Evolutionary conservation across 768 basidiomycete genomes (phyloP).

Genomic region (Mycena vitilis): DNA sequence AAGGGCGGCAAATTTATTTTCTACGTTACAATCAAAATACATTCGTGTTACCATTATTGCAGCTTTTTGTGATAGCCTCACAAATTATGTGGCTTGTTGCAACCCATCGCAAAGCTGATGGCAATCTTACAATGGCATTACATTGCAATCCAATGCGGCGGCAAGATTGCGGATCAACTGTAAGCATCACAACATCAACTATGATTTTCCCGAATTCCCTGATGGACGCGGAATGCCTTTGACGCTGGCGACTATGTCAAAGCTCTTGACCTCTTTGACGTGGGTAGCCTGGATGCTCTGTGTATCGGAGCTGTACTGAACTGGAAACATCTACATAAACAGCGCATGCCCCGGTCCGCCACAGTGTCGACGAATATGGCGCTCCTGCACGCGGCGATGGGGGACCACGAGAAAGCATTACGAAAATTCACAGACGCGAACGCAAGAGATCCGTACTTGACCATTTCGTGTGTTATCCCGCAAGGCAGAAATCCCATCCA

Average conservation of each 20-base stretch:
- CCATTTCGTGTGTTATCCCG: neutral
- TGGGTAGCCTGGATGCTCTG: neutral
- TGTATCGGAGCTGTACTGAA: too few relatives aligned
- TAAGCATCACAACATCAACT: too few relatives aligned
- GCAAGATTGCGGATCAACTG: too few relatives aligned
- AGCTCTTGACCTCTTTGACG: slow-evolving; percentile 11
- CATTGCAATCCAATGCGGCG: too few relatives aligned
- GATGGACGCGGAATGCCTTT: slow-evolving; percentile 15
- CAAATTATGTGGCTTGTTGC: too few relatives aligned
- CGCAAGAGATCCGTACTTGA: slow-evolving; percentile 1
- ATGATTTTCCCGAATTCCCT: too few relatives aligned
- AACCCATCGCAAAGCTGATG: too few relatives aligned
- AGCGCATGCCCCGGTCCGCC: neutral
- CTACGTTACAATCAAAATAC: too few relatives aligned
- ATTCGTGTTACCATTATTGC: too few relatives aligned
- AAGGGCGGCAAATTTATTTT: too few relatives aligned
- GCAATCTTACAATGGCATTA: too few relatives aligned
- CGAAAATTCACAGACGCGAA: neutral
- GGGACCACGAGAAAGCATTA: neutral
- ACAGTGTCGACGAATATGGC: neutral
- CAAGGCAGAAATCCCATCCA: neutral
- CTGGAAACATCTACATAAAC: neutral
- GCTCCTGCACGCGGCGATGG: neutral
- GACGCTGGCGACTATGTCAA: slow-evolving; percentile 2
- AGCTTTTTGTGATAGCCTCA: too few relatives aligned